Percentiles rank a stretch among this genome's conserved stretches.
These are phyloP conservation scores for Globisporangium viniferum DNA, from an alignment of 352 stramenopile species.

Conservation along the genomic window DNA sequence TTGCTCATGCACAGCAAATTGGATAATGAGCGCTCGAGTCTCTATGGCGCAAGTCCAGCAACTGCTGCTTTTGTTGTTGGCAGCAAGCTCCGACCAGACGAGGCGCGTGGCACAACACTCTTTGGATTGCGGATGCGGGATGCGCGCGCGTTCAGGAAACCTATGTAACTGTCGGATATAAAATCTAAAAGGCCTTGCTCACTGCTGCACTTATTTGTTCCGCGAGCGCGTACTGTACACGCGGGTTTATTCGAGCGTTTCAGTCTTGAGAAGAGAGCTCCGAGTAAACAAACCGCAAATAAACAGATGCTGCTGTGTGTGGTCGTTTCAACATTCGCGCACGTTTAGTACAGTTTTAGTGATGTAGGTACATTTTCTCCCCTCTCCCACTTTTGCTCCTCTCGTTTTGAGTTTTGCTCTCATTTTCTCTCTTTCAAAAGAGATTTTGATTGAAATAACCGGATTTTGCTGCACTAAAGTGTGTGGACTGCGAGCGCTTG, in stretches of 20 bases:
- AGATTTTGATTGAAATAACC: not conserved
- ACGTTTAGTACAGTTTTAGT: not conserved
- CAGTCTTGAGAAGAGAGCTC: not conserved
- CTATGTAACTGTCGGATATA: not conserved
- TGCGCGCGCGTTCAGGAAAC: not conserved
- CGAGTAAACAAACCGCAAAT: not conserved
- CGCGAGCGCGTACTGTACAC: not conserved
- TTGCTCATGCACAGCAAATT: conserved; percentile 13
- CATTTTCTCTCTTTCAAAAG: not conserved
- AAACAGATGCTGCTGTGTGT: not conserved
- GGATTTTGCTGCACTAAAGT: not conserved
- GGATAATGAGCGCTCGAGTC: conserved; percentile 4
- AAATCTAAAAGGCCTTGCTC: not conserved
- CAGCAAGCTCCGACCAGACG: not conserved
- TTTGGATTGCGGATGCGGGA: not conserved
- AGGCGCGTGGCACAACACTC: not conserved
- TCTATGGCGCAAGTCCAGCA: not conserved
- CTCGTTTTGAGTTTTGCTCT: not conserved
- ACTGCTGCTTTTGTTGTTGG: too few relatives aligned
- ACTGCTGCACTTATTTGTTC: not conserved
- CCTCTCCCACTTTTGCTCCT: not conserved
- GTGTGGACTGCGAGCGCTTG: not conserved
- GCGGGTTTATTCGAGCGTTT: not conserved
- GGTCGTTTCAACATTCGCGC: not conserved
- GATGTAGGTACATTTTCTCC: not conserved